Base-by-base conservation (phyloP, 129 eudicot genomes). In the Pittosporum tobira region DNA sequence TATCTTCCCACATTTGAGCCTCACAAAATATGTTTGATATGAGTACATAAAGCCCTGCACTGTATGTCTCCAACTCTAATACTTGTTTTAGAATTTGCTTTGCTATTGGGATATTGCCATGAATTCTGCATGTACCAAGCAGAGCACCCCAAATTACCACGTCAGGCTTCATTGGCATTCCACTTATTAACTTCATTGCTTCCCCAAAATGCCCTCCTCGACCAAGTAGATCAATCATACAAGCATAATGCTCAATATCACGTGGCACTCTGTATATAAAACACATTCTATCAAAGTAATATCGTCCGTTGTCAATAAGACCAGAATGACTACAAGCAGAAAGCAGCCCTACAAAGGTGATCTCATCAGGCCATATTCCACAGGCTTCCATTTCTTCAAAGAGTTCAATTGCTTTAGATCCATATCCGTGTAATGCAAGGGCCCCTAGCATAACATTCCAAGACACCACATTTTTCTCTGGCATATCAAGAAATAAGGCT, bases 271-370 rank as follows among this genome's bases (percentile, higher is more conserved):
- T 59, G 14, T 75, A 75, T 11, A 62, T 40, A 16, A 4, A 13
- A 1, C 52, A 20, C 71, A 75, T 69, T 51, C 53, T 75, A 29
- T 16, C 46, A 23, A 75, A 75, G 22, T 24, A 62, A 23, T 68
- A 57, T 26, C 45, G 1, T 48, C 80, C 80, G 16, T 38, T 30
- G 22, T 69, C 71, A 16, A 60, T 46, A 0, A 75, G 52, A 49
- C 80, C 80, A 24, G 75, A 49, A 42, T 75, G 75, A 37, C 75
- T 57, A 47, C 80, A 75, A 34, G 72, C 67, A 51, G 80, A 69
- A 52, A 75, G 75, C 59, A 75, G 43, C 18, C 71, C 71, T 9
- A 26, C 25, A 55, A 75, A 75, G 30, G 75, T 69, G 19, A 75
- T 55, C 34, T 57, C 54, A 69, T 75, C 80, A 19, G 75, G 75